Percentiles rank a stretch among this genome's conserved stretches.
These are phyloP conservation scores for Jaltomata sinuosa DNA, from an alignment of 257 asterid genomes.

Conservation along the genomic window DNA sequence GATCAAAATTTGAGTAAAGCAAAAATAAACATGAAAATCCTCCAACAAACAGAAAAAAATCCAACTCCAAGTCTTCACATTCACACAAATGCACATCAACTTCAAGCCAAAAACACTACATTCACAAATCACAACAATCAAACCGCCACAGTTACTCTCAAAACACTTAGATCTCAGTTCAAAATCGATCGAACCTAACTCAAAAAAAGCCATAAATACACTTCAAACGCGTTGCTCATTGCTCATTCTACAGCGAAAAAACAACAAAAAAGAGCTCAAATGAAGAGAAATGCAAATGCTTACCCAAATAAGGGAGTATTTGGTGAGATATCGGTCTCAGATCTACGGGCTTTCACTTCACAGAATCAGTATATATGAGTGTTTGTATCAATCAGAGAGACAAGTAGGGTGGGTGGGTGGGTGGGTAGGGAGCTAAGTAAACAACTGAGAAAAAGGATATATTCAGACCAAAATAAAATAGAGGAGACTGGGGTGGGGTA, in stretches of 20 bases:
- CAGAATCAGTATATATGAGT: not conserved
- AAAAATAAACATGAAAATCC: not conserved
- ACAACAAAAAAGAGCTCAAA: conserved; percentile 5
- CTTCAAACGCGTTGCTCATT: not conserved
- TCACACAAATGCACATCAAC: conserved; percentile 2
- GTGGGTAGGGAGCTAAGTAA: not conserved
- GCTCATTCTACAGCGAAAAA: not conserved
- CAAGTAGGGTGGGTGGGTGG: not conserved
- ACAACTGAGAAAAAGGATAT: not conserved
- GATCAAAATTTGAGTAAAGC: not conserved
- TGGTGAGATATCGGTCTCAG: not conserved
- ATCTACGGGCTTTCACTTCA: not conserved
- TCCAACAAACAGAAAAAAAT: not conserved
- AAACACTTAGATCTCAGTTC: conserved; percentile 16
- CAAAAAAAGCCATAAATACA: not conserved
- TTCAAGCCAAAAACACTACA: not conserved
- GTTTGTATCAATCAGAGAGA: not conserved
- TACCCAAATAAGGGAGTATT: conserved; percentile 22
- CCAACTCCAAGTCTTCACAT: not conserved
- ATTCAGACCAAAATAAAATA: not conserved
- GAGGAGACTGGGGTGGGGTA: not conserved
- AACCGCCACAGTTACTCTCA: not conserved
- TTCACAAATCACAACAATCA: no score
- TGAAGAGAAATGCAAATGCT: conserved; percentile 20
- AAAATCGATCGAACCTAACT: not conserved